phyloP scores from a whole-genome alignment of 257 asterid genomes.

The Solanum sparsipilum region DNA sequence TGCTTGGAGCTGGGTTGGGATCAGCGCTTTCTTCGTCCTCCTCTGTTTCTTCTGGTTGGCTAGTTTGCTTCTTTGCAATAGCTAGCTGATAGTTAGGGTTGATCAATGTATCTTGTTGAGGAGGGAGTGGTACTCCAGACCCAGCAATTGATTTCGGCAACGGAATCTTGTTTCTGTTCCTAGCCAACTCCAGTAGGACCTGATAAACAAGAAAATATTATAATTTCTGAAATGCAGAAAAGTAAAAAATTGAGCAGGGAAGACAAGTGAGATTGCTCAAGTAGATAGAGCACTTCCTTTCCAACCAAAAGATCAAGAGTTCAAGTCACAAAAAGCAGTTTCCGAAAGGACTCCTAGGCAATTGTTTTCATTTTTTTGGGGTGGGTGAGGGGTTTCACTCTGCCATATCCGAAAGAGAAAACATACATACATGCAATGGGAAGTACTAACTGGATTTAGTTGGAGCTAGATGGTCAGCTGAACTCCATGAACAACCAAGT shows the following conservation, averaged over 20 bases:
- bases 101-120: constrained; percentile 72
- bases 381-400: background rate
- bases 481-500: background rate
- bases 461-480: background rate
- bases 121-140: constrained; percentile 66
- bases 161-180: constrained; percentile 69
- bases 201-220: constrained; percentile 2
- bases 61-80: constrained; percentile 32
- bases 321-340: background rate
- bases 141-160: constrained; percentile 55
- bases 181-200: constrained; percentile 83
- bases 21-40: constrained; percentile 58
- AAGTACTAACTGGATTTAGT: background rate
- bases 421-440: background rate
- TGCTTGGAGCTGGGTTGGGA: constrained; percentile 20
- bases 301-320: background rate
- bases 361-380: background rate
- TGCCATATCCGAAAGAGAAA: background rate
- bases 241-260: background rate
- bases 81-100: constrained; percentile 85
- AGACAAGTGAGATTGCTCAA: background rate
- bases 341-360: background rate
- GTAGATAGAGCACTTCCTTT: background rate
- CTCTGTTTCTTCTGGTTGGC: constrained; percentile 66
- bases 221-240: background rate